Evolutionary conservation across 1,139 yeast species (phyloP), one percentile per base, ranked within the genome.

Genomic region (Kurtzmaniella quercitrusa): DNA sequence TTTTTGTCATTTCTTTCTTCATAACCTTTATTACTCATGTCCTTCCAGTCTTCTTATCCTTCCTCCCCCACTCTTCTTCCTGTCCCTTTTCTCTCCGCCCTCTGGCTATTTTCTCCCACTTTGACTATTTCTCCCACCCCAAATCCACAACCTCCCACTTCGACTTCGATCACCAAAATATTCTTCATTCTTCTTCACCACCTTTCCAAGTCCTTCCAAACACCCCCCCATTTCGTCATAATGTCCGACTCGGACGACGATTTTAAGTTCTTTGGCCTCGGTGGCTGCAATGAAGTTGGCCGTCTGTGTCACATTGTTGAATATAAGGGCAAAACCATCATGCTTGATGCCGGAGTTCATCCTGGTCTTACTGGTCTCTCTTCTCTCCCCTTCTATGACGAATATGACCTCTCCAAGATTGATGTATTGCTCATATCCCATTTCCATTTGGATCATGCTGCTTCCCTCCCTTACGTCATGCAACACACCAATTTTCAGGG

Each of bases 201-300:
- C 23, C 23, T 21, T 21, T 21, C 23, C 23, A 8, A 21, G 23
- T 21, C 23, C 8, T 8, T 21, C 23, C 4, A 27, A 27, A 10
- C 31, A 11, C 31, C 12, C 31, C 14, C 14, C 14, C 31, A 27
- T 3, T 7, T 27, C 31, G 31, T n/a, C 31, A 27, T 12, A n/a
- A 31, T 31, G 36, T 31, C 36, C 18, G 64, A 57, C 43, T 51
- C 51, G 34, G 82, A 77, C 42, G 36, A 31, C 14, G 67, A 70
- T 46, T 76, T 89, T 59, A 79, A 80, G 60, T 93, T 93, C 68
- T 81, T 88, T 48, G 93, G 96, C 29, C 76, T 93, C n/a, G 99
- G 99, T n/a, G 99, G 98, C n/a, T 95, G 98, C 52, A 89, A 86
- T 56, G 99, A 93, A 61, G 99, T 93, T 9, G 99, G 99, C 5